Evolutionary conservation across 192 early-diverging fungal genomes (phyloP).

Genomic region (Oehlia diaphana): DNA sequence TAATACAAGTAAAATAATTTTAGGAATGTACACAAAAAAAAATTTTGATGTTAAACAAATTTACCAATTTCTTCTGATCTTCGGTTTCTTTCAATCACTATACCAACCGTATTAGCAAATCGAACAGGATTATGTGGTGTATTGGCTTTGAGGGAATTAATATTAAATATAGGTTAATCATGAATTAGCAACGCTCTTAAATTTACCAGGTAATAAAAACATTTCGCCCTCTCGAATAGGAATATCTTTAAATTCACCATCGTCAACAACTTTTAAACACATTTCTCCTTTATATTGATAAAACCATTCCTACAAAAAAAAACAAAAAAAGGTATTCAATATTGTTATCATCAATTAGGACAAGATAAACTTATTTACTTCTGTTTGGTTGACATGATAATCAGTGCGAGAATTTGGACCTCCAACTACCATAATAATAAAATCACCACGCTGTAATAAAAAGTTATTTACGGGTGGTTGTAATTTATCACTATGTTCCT

Average conservation of each 20-base stretch:
- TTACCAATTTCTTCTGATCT: conserved; percentile 68
- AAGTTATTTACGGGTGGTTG: conserved; percentile 96
- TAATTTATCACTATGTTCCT: conserved; percentile 76
- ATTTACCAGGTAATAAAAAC: conserved; percentile 86
- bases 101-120: conserved; percentile 90
- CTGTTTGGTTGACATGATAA: conserved; percentile 96
- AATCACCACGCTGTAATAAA: conserved; percentile 79
- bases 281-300: conserved; percentile 92
- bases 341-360: background rate
- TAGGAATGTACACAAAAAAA: background rate
- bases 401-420: conserved; percentile 95
- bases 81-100: conserved; percentile 93
- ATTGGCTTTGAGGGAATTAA: conserved; percentile 54
- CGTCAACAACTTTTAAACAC: conserved; percentile 86
- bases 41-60: background rate
- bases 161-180: background rate
- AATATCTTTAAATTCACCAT: conserved; percentile 77
- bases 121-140: conserved; percentile 95
- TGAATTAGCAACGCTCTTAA: background rate
- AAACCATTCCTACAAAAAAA: conserved; percentile 82
- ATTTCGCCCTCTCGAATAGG: conserved; percentile 92
- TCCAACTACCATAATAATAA: conserved; percentile 90
- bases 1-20: background rate
- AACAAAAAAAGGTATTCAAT: background rate
- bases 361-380: conserved; percentile 49